These are phyloP conservation scores for Thermoascus crustaceus DNA, from an alignment of 2,329 filamentous ascomycete genomes.

Conservation along the genomic window DNA sequence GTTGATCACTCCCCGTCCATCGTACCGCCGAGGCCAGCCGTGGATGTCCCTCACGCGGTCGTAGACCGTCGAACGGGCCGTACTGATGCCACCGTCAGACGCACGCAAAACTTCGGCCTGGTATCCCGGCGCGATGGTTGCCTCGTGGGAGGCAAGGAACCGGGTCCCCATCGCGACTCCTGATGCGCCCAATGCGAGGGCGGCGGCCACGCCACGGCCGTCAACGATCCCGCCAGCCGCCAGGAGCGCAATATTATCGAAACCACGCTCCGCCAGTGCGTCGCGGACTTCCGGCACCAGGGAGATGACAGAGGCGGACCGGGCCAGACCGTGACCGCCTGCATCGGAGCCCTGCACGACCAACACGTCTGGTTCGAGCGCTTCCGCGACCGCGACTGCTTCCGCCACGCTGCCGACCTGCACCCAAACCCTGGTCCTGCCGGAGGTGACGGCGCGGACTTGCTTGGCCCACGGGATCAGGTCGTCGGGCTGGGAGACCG, in stretches of 20 bases:
- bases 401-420: slow-evolving; percentile 45
- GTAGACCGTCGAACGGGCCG: slow-evolving; percentile 20
- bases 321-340: slow-evolving; percentile 45
- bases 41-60: slow-evolving; percentile 43
- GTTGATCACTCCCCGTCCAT: slow-evolving; percentile 53
- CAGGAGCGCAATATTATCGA: slow-evolving; percentile 36
- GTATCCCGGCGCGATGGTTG: slow-evolving; percentile 44
- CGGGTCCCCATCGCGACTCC: slow-evolving; percentile 57
- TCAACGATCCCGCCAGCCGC: slow-evolving; percentile 49
- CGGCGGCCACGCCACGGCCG: slow-evolving; percentile 44
- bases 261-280: slow-evolving; percentile 19
- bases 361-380: slow-evolving; percentile 40
- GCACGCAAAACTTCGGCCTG: slow-evolving; percentile 41
- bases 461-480: slow-evolving; percentile 25
- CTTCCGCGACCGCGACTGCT: slow-evolving; percentile 33
- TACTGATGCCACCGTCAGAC: slow-evolving; percentile 45
- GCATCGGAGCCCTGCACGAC: slow-evolving; percentile 49
- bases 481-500: slow-evolving; percentile 18
- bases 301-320: slow-evolving; percentile 39
- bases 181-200: slow-evolving; percentile 43
- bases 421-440: slow-evolving; percentile 43
- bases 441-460: slow-evolving; percentile 31
- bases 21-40: slow-evolving; percentile 51
- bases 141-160: slow-evolving; percentile 49
- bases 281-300: slow-evolving; percentile 46